Conservation (phyloP, 257 asterid species). For the Salvia rosmarinus region DNA sequence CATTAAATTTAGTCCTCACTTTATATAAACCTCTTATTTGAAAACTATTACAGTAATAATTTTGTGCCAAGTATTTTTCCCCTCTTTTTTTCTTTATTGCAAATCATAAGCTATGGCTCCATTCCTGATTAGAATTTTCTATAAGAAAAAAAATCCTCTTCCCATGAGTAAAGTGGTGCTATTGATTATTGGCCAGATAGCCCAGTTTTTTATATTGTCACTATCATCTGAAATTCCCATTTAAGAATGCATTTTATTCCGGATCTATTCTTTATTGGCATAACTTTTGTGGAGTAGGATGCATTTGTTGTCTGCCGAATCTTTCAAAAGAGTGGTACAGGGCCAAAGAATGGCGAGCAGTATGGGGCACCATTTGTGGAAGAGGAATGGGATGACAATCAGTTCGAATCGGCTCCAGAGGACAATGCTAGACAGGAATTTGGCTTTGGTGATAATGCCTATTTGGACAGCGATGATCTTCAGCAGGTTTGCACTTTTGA, state of each 20-base stretch:
- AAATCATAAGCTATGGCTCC: neutral
- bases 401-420: slow-evolving; percentile 42
- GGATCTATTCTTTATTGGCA: slow-evolving; percentile 25
- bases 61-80: neutral
- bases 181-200: slow-evolving; percentile 5
- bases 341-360: slow-evolving; percentile 93
- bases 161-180: slow-evolving; percentile 1
- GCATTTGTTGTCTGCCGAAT: slow-evolving; percentile 82
- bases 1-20: slow-evolving; percentile 4
- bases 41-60: slow-evolving; percentile 3
- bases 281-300: slow-evolving; percentile 53
- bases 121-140: neutral
- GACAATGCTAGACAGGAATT: slow-evolving; percentile 44
- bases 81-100: neutral
- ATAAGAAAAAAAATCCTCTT: neutral
- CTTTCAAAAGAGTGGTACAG: slow-evolving; percentile 92
- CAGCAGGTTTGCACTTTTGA: slow-evolving; percentile 54
- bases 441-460: slow-evolving; percentile 48
- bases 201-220: neutral
- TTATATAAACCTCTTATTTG: neutral
- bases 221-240: neutral
- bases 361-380: slow-evolving; percentile 92
- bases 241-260: slow-evolving; percentile 12
- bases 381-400: slow-evolving; percentile 87
- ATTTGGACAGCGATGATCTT: slow-evolving; percentile 48